Conservation (phyloP, 129 eudicot species). For the Erigeron canadensis region DNA sequence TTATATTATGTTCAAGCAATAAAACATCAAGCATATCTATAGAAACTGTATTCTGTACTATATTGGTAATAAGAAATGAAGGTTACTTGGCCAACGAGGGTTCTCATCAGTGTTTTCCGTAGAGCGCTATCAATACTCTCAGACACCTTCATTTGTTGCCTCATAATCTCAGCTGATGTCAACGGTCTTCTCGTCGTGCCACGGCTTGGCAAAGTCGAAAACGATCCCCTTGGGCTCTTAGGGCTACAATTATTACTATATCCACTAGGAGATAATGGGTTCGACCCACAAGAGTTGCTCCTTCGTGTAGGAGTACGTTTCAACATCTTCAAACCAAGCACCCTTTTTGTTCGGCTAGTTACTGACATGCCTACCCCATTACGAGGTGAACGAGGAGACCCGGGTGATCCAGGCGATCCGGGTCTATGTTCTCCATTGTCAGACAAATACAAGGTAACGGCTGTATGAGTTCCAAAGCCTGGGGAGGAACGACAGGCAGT, state of each 20-base stretch:
- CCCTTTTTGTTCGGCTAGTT: slow-evolving; percentile 74
- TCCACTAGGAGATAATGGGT: slow-evolving; percentile 43
- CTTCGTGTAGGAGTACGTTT: slow-evolving; percentile 48
- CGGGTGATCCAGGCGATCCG: slow-evolving; percentile 16
- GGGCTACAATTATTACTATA: background rate
- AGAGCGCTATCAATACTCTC: slow-evolving; percentile 64
- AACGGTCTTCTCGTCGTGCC: slow-evolving; percentile 57
- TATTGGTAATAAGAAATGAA: background rate
- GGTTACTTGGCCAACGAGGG: slow-evolving; percentile 84
- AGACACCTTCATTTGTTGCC: slow-evolving; percentile 88
- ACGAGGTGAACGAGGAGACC: background rate
- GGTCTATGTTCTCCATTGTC: slow-evolving; percentile 12
- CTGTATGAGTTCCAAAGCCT: slow-evolving; percentile 71
- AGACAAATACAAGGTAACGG: slow-evolving; percentile 43
- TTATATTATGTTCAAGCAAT: background rate
- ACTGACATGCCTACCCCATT: slow-evolving; percentile 77
- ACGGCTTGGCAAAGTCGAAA: background rate
- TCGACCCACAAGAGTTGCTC: slow-evolving; percentile 38
- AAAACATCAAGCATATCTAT: slow-evolving; percentile 36
- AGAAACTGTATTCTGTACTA: slow-evolving; percentile 32
- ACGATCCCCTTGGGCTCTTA: background rate
- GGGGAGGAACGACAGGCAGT: slow-evolving; percentile 86
- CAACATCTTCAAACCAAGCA: slow-evolving; percentile 74
- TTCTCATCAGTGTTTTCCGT: slow-evolving; percentile 81
- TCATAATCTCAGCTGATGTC: slow-evolving; percentile 87